Base-by-base conservation (phyloP, 108 stramenopile species). In the Cyclotella kingstonii region DNA sequence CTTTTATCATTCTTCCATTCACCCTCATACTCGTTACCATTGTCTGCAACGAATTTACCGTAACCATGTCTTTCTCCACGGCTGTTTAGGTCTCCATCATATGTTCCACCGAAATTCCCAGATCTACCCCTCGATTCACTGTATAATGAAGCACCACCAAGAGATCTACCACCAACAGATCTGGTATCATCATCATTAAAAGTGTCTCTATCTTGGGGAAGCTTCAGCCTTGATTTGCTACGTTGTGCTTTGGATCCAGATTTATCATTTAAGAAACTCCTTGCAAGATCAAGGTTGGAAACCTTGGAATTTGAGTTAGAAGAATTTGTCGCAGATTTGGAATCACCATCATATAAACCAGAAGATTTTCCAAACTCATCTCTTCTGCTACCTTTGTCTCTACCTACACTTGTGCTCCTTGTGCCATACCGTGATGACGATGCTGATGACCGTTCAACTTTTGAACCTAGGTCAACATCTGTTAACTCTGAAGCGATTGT, bases 1-100 rank as follows among this genome's bases (percentile, higher is more conserved):
- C 75, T 55, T 31, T 76, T 70, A 21, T 76, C 75, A 18, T 66
- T 76, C 25, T 54, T 54, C 75, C 75, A 76, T 5, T 71, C 75
- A 0, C 75, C 75, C 26, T 76, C 75, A 34, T 76, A 76, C 18
- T 58, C 52, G 27, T 76, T 76, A 4, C 75, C 75, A 41, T 74
- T 74, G 21, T 74, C 73, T 26, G 73, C 73, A 11, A 74, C 54
- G 50, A 74, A 74, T 41, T 29, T 44, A 46, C 73, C 73, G 7
- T 54, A 64, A 4, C 73, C 73, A 50, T 74, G 65, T 25, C 73
- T 59, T 55, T 74, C 73, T 25, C 73, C 73, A 3, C 73, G 51
- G 38, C 51, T 33, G 53, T 74, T 74, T 34, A 66, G 42, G 54
- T 74, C 73, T 29, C 73, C 73, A 47, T 74, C 73, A 29, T 66